Conservation (phyloP, 1,284 basidiomycete genomes). For the Fomes fomentarius region DNA sequence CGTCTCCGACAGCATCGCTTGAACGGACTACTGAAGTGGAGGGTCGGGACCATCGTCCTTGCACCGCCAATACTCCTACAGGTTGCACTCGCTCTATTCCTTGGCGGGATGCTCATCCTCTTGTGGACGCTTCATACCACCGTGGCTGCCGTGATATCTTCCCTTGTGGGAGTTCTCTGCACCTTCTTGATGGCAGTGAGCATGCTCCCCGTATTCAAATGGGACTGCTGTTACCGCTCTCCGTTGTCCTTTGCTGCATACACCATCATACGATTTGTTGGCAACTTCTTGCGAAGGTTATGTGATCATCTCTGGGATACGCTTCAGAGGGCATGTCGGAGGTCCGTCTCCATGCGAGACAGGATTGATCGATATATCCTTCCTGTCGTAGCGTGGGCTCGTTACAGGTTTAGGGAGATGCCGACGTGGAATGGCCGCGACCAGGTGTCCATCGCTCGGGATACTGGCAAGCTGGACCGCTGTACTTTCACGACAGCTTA, state of each 20-base stretch:
- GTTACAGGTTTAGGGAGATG: background rate
- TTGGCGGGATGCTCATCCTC: constrained; percentile 22
- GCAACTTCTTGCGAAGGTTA: background rate
- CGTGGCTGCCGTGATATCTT: constrained; percentile 14
- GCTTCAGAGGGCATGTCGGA: background rate
- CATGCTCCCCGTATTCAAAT: constrained; percentile 16
- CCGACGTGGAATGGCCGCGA: background rate
- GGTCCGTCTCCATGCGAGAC: background rate
- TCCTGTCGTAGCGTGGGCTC: background rate
- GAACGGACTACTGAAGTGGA: constrained; percentile 25
- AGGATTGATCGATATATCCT: background rate
- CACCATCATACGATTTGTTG: background rate
- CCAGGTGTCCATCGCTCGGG: background rate
- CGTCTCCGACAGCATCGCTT: constrained; percentile 27
- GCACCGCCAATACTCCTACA: constrained; percentile 30
- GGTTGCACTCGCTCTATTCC: constrained; percentile 25
- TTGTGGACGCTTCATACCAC: constrained; percentile 22
- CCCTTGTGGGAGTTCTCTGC: constrained; percentile 12
- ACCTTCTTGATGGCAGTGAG: constrained; percentile 5
- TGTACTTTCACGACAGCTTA: background rate
- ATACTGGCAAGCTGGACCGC: background rate
- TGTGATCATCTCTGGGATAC: background rate
- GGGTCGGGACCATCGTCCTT: constrained; percentile 23
- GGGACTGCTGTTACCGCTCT: constrained; percentile 21
- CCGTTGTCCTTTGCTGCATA: constrained; percentile 17